Evolutionary conservation across 768 basidiomycete species (phyloP).

Genomic region (Boletellus ananas): DNA sequence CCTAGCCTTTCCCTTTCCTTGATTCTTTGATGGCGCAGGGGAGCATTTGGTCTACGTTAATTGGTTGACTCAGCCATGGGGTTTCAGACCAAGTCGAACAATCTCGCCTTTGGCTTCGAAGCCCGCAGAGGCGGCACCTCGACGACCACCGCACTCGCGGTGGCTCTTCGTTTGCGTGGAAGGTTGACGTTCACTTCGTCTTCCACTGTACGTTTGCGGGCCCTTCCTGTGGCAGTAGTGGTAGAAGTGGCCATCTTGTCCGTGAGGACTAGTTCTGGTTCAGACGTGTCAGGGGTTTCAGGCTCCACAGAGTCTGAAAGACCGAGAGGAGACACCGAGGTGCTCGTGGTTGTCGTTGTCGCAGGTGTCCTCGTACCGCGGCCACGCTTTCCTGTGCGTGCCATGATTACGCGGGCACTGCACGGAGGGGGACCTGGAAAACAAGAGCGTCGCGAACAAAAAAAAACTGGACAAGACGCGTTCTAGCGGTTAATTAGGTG

Average conservation of each 20-base stretch:
- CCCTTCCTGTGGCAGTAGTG: slow-evolving; percentile 7
- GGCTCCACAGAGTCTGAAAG: slow-evolving; percentile 41
- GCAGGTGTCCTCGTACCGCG: slow-evolving; percentile 18
- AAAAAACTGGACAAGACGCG: slow-evolving; percentile 21
- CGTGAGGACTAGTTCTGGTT: slow-evolving; percentile 18
- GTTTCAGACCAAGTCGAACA: slow-evolving; percentile 1
- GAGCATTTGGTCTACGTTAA: slow-evolving; percentile 7
- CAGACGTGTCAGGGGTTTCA: slow-evolving; percentile 55
- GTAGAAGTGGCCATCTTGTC: slow-evolving; percentile 1
- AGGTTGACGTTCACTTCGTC: slow-evolving; percentile 29
- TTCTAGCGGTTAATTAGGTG: slow-evolving; percentile 24
- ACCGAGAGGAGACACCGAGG: slow-evolving; percentile 49
- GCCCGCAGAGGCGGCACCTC: slow-evolving; percentile 7
- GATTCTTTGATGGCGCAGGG: slow-evolving; percentile 7
- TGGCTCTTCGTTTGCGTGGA: slow-evolving; percentile 33
- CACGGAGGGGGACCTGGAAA: neutral
- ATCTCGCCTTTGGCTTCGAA: slow-evolving; percentile 25
- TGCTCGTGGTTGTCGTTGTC: slow-evolving; percentile 33
- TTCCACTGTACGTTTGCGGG: slow-evolving; percentile 33
- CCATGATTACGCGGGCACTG: slow-evolving; percentile 15
- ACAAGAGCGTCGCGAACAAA: slow-evolving; percentile 13
- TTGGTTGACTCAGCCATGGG: slow-evolving; percentile 14
- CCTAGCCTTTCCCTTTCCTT: slow-evolving; percentile 30
- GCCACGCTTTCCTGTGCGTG: slow-evolving; percentile 16
- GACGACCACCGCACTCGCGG: slow-evolving; percentile 26